Evolutionary conservation across 2,329 filamentous ascomycete genomes (phyloP).

Genomic region (Sclerotinia sclerotiorum): DNA sequence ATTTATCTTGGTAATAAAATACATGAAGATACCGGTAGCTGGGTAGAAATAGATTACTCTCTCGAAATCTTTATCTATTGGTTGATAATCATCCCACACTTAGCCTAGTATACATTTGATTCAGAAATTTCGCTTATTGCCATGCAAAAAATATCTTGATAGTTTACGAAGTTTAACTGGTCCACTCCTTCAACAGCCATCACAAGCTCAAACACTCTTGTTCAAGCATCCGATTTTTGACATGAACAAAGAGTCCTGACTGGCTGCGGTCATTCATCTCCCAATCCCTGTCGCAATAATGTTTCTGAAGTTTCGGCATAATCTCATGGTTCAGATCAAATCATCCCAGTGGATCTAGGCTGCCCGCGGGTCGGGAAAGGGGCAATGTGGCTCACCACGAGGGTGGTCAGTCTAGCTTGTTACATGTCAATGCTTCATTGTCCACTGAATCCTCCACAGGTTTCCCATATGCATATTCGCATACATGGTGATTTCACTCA

Average conservation of each 20-base stretch:
- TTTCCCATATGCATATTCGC: not conserved
- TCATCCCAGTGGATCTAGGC: slow-evolving; percentile 12
- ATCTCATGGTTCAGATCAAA: slow-evolving; percentile 9
- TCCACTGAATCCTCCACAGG: slow-evolving; percentile 7
- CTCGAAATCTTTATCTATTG: too few relatives aligned
- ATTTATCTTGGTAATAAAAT: not conserved
- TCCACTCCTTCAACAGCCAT: slow-evolving; percentile 7
- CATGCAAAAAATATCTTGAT: not conserved
- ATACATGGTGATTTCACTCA: not conserved
- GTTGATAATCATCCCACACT: not conserved
- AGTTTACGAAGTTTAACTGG: slow-evolving; percentile 17
- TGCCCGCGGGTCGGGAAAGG: not conserved
- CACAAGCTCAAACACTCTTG: slow-evolving; percentile 17
- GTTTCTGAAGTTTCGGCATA: not conserved
- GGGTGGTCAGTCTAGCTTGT: slow-evolving; percentile 3
- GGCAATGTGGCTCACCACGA: not conserved
- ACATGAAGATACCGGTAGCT: not conserved
- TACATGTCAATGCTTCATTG: slow-evolving; percentile 5
- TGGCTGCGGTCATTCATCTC: slow-evolving; percentile 3
- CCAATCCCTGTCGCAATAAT: slow-evolving; percentile 4
- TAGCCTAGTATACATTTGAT: slow-evolving; percentile 17
- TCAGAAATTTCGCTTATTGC: slow-evolving; percentile 11
- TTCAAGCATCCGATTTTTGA: slow-evolving; percentile 6
- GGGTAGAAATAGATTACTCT: too few relatives aligned
- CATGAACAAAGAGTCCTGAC: slow-evolving; percentile 3